Evolutionary conservation across 306 rosid genomes (phyloP), one percentile per base, ranked within the genome.

Genomic region (Crotalaria pallida): DNA sequence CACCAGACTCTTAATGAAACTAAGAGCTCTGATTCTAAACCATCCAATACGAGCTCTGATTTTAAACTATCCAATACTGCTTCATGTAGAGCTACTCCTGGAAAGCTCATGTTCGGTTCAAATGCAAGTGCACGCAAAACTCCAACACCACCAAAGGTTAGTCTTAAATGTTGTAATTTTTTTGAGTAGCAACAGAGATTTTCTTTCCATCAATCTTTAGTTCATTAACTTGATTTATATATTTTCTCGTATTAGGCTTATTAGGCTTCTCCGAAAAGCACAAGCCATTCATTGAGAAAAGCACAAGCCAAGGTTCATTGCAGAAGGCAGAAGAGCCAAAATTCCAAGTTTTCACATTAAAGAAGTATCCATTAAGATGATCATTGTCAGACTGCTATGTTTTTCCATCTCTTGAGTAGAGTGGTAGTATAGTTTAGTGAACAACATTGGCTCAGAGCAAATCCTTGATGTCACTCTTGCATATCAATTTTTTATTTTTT

Each of bases 31-130:
- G 65, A 47, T 58, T 58, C 77, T 1, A 69, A 64, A 50, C 47
- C 82, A 29, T 64, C 82, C 11, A 17, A n/a, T n/a, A n/a, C n/a
- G 62, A 71, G 51, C 77, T 74, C 74, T 3, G 65, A 47, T 58
- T 58, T 74, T 1, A 69, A 64, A 50, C 47, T 80, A 29, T 64
- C 82, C 11, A 17, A 29, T 26, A 23, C 36, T 21, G 47, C 63
- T 18, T 27, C 73, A 4, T 47, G 29, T 36, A 69, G 41, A 76
- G 50, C 43, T 53, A 56, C 43, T 53, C 38, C 76, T 44, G 80
- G 83, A 77, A 87, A 76, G 74, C 88, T 83, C 4, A 84, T 87
- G 44, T 84, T 87, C 44, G 86, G 86, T 33, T 80, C 88, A 65
- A 78, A 50, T 53, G 45, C 12, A 7, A 69, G 57, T 19, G 67